Evolutionary conservation across 1,139 yeast species (phyloP).

Genomic region (Candida buenavistaensis): DNA sequence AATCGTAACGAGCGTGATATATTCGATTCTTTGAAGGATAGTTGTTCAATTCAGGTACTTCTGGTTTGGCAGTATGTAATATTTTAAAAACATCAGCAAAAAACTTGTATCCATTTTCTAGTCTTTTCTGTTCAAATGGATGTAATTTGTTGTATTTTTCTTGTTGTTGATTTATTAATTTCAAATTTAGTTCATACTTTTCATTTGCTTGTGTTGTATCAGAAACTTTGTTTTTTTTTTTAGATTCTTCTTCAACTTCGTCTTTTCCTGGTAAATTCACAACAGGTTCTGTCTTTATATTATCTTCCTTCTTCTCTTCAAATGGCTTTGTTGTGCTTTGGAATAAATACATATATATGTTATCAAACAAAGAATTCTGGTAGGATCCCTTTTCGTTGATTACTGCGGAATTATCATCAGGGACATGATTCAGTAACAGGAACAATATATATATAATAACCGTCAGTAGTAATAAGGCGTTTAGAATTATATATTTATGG

Average conservation of each 20-base stretch:
- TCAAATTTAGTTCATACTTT: constrained; percentile 13
- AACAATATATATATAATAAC: constrained; percentile 5
- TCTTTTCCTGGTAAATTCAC: no score
- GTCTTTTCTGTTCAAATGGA: constrained; percentile 8
- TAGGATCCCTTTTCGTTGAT: constrained; percentile 10
- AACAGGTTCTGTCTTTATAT: no score
- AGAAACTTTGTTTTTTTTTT: no score
- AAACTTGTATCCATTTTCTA: constrained; percentile 28
- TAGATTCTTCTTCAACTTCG: neutral
- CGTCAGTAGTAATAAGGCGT: constrained; percentile 6
- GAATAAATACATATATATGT: neutral
- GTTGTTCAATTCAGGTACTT: constrained; percentile 21
- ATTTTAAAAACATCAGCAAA: constrained; percentile 36
- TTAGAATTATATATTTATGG: constrained; percentile 4
- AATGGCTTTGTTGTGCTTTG: constrained; percentile 7
- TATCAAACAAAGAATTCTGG: constrained; percentile 3
- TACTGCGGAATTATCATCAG: constrained; percentile 1
- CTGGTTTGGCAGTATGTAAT: constrained; percentile 40
- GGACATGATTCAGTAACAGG: neutral
- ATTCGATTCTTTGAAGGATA: constrained; percentile 42
- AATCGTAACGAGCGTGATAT: constrained; percentile 52
- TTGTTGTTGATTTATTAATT: constrained; percentile 16
- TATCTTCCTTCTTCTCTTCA: neutral
- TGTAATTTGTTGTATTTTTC: constrained; percentile 13
- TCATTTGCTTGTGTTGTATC: no score